Base-by-base conservation (phyloP, 805 yeast genomes). In the Metschnikowia shivogae region DNA sequence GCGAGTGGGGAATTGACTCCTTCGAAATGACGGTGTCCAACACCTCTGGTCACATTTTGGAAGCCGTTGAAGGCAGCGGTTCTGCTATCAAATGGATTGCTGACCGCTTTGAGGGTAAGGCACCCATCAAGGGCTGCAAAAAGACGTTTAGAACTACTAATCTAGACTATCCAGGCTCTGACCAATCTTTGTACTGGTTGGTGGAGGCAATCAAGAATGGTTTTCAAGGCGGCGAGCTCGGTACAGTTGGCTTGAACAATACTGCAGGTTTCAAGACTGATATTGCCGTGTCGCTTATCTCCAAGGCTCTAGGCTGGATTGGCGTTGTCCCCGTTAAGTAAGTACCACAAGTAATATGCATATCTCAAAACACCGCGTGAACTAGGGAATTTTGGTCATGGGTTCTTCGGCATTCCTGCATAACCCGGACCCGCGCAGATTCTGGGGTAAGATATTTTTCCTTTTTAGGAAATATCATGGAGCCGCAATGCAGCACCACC, bases 1-100 rank as follows among this genome's bases (percentile, higher is more conserved):
- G 71, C 46, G 53, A 50, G 5, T 44, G 56, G 50, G 67, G 66
- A 2, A 57, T 61, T 4, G 44, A 47, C 5, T 61, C 65, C 3
- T 47, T 63, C 28, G 71, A 65, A 45, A 60, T 62, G 47, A 57
- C 64, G 3, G 56, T 48, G 14, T 58, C 61, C 24, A 39, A 52
- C 13, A 37, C 50, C 11, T 52, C 61, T 22, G 68, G 65, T 1
- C 71, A 65, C 41, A 41, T 56, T 20, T 43, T 58, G 10, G 68
- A 60, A 35, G 46, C 43, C 30, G 14, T 48, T 9, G 49, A 47
- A 24, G 56, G 56, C 8, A 30, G 41, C 5, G 44, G 45, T 0
- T 52, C 54, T 2, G 54, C 46, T 1, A 20, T 52, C 22, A 32
- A 27, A 11, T 50, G 56, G 56, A 28, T 52, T 6, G 37, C 39